Conservation (phyloP, 768 basidiomycete genomes). For the Amanita exitialis region DNA sequence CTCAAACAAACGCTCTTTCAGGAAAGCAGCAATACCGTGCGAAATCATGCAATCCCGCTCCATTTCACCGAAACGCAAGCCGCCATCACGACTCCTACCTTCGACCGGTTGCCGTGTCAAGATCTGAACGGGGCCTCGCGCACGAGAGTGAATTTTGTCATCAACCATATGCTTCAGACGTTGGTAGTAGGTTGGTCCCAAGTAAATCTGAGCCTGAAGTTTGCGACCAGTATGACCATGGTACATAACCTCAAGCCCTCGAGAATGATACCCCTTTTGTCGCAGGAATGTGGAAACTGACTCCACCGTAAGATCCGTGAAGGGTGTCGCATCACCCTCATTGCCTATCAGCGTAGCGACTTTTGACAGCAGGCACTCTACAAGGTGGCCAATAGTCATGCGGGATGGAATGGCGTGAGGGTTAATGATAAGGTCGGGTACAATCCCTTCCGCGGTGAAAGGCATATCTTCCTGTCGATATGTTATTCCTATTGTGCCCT, state of each 20-base stretch:
- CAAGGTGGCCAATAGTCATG: constrained; percentile 99
- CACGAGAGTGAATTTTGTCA: constrained; percentile 98
- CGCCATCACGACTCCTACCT: constrained; percentile 97
- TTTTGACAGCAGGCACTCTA: constrained; percentile 95
- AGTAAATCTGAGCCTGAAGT: constrained; percentile 95
- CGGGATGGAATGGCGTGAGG: constrained; percentile 99
- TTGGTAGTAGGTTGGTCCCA: constrained; percentile 98
- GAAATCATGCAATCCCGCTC: constrained; percentile 99
- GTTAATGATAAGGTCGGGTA: constrained; percentile 96
- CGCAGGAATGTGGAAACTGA: constrained; percentile 89
- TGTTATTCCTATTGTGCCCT: constrained; percentile 98
- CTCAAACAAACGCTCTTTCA: constrained; percentile 95
- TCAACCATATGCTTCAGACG: constrained; percentile 99
- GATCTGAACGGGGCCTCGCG: constrained; percentile 95
- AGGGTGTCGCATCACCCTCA: constrained; percentile 97
- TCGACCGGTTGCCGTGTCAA: constrained; percentile 96
- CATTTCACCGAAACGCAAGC: constrained; percentile 99
- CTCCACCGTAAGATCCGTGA: constrained; percentile 96
- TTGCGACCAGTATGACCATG: constrained; percentile 98
- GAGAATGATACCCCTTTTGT: constrained; percentile 90
- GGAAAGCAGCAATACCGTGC: constrained; percentile 95
- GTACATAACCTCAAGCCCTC: constrained; percentile 97
- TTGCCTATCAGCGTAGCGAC: constrained; percentile 93
- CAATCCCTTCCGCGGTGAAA: constrained; percentile 93
- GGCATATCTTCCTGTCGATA: constrained; percentile 99